phyloP scores from a whole-genome alignment of 331 rosid genomes.

The Malus hybrid region DNA sequence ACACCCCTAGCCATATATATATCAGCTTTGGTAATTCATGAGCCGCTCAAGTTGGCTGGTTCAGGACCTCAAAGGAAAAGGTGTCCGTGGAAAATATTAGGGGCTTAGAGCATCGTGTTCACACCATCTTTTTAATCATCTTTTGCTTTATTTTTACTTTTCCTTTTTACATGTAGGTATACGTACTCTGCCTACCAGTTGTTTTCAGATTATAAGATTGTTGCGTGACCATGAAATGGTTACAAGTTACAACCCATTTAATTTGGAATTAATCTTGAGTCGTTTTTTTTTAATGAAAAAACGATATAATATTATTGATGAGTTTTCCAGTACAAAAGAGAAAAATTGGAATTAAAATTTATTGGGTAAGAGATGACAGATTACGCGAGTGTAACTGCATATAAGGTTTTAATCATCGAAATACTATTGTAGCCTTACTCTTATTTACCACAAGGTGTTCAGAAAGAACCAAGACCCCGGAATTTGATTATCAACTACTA shows the following conservation, averaged over 20 bases:
- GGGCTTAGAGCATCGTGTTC: neutral
- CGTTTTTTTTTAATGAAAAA: too few species aligned
- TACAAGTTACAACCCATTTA: neutral
- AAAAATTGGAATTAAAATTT: too few species aligned
- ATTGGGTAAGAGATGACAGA: too few species aligned
- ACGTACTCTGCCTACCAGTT: neutral
- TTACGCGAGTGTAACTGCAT: too few species aligned
- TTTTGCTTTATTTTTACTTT: neutral
- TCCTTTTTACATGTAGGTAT: neutral
- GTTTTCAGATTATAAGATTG: neutral
- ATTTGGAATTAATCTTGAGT: neutral
- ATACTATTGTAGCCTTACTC: too few species aligned
- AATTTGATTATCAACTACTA: too few species aligned
- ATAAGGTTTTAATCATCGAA: too few species aligned
- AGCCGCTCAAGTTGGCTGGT: neutral
- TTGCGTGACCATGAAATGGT: neutral
- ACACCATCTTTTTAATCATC: neutral
- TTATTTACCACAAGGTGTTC: too few species aligned
- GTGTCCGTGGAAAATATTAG: neutral
- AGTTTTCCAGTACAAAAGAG: too few species aligned
- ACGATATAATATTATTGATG: too few species aligned
- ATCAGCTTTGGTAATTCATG: neutral
- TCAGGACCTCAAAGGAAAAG: neutral
- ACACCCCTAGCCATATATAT: too few species aligned
- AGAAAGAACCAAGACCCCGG: too few species aligned